A percentile compares a stretch with the other conserved stretches of the same genome.
Evolutionary conservation across 176 grass and related monocot species (phyloP).

Genomic region (Carex scoparia): DNA sequence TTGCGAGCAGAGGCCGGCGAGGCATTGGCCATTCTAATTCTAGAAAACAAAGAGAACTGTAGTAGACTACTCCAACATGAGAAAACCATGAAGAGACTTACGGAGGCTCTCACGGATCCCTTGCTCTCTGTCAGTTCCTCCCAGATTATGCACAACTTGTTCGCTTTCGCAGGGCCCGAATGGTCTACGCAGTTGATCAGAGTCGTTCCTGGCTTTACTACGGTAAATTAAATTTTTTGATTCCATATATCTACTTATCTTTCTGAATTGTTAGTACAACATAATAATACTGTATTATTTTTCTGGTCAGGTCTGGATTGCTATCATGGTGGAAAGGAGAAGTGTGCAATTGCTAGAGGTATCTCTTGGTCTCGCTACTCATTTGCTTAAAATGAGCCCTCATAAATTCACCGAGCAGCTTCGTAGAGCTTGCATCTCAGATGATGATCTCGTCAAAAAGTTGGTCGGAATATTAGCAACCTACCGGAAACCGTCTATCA

Average conservation of each 20-base stretch:
- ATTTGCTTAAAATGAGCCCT: constrained; percentile 36
- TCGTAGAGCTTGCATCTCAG: constrained; percentile 14
- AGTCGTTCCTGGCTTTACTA: constrained; percentile 24
- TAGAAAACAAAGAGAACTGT: constrained; percentile 58
- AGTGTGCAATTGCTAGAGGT: constrained; percentile 30
- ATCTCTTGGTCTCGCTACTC: constrained; percentile 44
- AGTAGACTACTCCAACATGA: constrained; percentile 28
- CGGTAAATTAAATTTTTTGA: constrained; percentile 18
- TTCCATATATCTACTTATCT: too few species aligned
- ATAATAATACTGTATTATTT: neutral
- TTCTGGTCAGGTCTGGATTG: constrained; percentile 28
- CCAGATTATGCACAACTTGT: constrained; percentile 53
- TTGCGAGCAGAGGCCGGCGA: constrained; percentile 52
- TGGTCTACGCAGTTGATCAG: constrained; percentile 2
- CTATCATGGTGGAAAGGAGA: constrained; percentile 39
- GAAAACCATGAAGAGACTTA: constrained; percentile 23
- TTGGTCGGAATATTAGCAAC: constrained; percentile 7
- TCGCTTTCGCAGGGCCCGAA: constrained; percentile 16
- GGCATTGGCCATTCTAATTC: constrained; percentile 62
- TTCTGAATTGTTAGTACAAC: neutral
- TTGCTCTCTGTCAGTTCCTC: constrained; percentile 19
- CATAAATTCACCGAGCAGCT: constrained; percentile 30
- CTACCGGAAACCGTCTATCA: neutral
- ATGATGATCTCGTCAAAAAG: constrained; percentile 25
- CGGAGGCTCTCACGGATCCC: constrained; percentile 17